These are phyloP conservation scores for Teratosphaeriaceae sp. DNA, from an alignment of 2,329 filamentous ascomycete species.

Conservation along the genomic window DNA sequence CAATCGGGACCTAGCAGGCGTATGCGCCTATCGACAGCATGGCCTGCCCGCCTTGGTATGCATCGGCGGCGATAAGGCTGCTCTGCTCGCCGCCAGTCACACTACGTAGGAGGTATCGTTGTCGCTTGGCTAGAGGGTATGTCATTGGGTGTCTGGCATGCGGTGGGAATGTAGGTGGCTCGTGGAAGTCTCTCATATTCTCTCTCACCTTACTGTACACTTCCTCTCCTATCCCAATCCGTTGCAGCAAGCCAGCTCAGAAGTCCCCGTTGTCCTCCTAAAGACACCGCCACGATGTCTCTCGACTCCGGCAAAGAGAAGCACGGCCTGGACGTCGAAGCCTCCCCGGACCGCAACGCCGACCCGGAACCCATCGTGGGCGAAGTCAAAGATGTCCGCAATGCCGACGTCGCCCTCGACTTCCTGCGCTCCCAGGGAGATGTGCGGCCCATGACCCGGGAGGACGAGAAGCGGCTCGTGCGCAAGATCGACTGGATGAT, in stretches of 20 bases:
- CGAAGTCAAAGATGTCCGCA: conserved; percentile 21
- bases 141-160: not conserved
- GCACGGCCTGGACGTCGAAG: conserved; percentile 10
- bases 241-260: not conserved
- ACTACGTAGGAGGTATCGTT: not conserved
- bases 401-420: conserved; percentile 26
- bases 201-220: not conserved
- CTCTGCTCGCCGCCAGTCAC: not conserved
- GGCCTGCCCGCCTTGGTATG: not conserved
- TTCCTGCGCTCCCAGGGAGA: conserved; percentile 24
- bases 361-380: conserved; percentile 14
- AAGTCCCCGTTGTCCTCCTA: not conserved
- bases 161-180: not conserved
- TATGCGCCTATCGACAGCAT: no score
- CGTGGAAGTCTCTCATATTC: no score
- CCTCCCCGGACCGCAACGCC: conserved; percentile 5
- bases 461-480: conserved; percentile 11
- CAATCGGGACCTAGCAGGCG: no score
- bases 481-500: conserved; percentile 35
- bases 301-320: conserved; percentile 14
- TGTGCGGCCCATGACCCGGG: conserved; percentile 18
- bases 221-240: not conserved
- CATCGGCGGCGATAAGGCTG: not conserved
- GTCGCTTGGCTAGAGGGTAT: no score
- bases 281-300: conserved; percentile 1